Conservation (phyloP, 1,139 yeast genomes). For the Saccharomyces hybrid region DNA sequence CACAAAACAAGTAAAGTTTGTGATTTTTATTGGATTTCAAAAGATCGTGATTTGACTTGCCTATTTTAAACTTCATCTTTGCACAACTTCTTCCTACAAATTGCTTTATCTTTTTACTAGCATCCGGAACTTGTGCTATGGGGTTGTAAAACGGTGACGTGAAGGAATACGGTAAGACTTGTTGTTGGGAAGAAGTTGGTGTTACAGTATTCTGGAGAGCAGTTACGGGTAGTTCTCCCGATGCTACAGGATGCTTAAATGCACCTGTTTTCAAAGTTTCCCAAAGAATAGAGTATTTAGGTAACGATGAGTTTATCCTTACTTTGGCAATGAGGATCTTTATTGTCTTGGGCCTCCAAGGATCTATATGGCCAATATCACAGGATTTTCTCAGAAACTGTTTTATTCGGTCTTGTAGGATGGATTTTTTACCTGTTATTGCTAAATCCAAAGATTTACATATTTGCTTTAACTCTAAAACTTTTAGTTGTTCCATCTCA, state of each 20-base stretch:
- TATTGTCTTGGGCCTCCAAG: conserved; percentile 39
- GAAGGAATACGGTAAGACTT: background rate
- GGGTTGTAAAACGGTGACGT: conserved; percentile 41
- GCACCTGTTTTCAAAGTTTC: conserved; percentile 19
- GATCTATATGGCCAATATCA: conserved; percentile 36
- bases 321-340: conserved; percentile 39
- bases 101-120: conserved; percentile 35
- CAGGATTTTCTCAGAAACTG: conserved; percentile 35
- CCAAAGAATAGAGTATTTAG: conserved; percentile 33
- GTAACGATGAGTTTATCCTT: conserved; percentile 34
- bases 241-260: conserved; percentile 18
- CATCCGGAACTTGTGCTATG: conserved; percentile 37
- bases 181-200: background rate
- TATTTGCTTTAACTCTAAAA: conserved; percentile 38
- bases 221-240: conserved; percentile 15
- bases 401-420: conserved; percentile 41
- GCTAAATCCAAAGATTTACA: conserved; percentile 42
- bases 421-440: conserved; percentile 45
- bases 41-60: conserved; percentile 32
- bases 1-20: conserved; percentile 41
- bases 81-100: conserved; percentile 36
- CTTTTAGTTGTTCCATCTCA: conserved; percentile 23
- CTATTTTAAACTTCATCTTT: conserved; percentile 35
- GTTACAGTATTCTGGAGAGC: conserved; percentile 3
- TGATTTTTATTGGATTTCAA: conserved; percentile 25